phyloP scores from a whole-genome alignment of 129 eudicot species.

The Helichrysum umbraculigerum region DNA sequence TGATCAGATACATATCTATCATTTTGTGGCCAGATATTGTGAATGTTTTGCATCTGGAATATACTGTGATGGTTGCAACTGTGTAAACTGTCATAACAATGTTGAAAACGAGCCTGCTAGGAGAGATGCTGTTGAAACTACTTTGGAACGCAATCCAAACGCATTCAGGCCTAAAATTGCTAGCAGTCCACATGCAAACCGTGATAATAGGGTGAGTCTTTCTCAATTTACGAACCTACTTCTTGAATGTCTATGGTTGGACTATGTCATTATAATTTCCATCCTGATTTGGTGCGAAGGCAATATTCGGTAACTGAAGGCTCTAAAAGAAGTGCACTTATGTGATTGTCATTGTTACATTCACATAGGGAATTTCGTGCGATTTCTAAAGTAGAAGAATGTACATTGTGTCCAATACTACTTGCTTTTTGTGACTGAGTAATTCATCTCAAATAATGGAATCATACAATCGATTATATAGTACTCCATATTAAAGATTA shows the following conservation, averaged over 20 bases:
- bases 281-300: neutral
- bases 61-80: constrained; percentile 94
- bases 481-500: neutral
- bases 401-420: neutral
- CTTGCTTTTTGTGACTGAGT: neutral
- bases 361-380: neutral
- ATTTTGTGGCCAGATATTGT: constrained; percentile 63
- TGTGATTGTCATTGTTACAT: constrained; percentile 3
- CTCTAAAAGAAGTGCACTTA: neutral
- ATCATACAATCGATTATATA: neutral
- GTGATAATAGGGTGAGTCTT: constrained; percentile 57
- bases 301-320: neutral
- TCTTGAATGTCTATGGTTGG: neutral
- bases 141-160: constrained; percentile 76
- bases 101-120: constrained; percentile 69
- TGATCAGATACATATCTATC: neutral
- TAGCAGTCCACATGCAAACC: constrained; percentile 64
- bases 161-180: constrained; percentile 89
- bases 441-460: constrained; percentile 8
- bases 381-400: neutral
- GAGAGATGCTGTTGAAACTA: constrained; percentile 61
- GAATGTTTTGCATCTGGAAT: constrained; percentile 85
- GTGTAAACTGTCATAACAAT: constrained; percentile 72
- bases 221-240: neutral
- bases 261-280: neutral